Evolutionary conservation across 352 stramenopile genomes (phyloP), one percentile per base, ranked within the genome.

Genomic region (Phytophthora palmivora): DNA sequence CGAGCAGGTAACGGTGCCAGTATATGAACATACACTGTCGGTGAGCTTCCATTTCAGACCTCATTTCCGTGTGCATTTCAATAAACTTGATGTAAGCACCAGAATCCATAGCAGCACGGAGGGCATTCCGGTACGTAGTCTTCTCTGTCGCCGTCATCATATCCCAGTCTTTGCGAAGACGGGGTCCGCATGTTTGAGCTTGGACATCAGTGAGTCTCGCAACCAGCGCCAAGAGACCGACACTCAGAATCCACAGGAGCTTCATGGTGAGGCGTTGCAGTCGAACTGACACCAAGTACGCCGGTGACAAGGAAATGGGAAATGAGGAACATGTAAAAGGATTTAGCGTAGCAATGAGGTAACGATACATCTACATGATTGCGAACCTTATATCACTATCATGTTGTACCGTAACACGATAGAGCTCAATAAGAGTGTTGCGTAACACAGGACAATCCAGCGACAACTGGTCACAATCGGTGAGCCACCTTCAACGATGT

Each of bases 1-100:
- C n/a, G n/a, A 96, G 70, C 6, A 94, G 70, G 3, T 78, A 56
- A 14, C 85, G 82, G 47, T 94, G 85, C 87, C 87, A 96, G n/a
- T n/a, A n/a, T n/a, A n/a, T n/a, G n/a, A n/a, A 94, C 79, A 93
- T 91, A 48, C 84, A 92, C 67, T 86, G 74, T 7, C 66, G 58
- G 33, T 90, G 77, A 1, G 79, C 81, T 49, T 88, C 72, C 44
- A 55, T 61, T 34, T 85, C 73, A 11, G 78, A 87, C 51, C 64
- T 70, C 70, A 82, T 79, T 48, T 90, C 81, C 5, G 74, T 84
- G 62, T 90, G 81, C 58, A 90, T 84, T 57, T 82, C 76, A 39
- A 88, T 56, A 52, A 88, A 88, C 54, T 87, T 83, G 38, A 76
- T 75, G 64, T 86, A 88, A 11, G 59, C 72, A 0, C 81, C 81